Evolutionary conservation across 1,284 basidiomycete species (phyloP).

Genomic region (Puccinia novopanici): DNA sequence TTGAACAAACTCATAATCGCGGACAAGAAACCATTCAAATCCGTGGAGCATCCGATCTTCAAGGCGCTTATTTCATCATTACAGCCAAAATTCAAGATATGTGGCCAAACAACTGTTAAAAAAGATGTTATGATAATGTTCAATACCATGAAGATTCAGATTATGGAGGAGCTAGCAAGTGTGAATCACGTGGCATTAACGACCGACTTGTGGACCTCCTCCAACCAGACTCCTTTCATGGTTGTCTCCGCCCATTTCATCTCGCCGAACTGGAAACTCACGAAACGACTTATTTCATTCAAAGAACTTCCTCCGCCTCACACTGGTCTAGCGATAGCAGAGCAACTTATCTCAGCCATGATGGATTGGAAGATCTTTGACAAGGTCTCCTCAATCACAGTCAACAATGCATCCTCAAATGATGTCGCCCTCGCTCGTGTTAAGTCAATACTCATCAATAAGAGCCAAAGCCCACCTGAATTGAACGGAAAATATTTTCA

Average conservation of each 20-base stretch:
- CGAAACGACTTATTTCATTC: background rate
- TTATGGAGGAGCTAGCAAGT: background rate
- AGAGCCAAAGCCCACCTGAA: background rate
- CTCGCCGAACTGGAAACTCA: background rate
- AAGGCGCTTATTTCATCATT: background rate
- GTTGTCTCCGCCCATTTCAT: background rate
- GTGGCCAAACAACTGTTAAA: background rate
- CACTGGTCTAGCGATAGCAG: background rate
- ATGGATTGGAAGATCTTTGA: background rate
- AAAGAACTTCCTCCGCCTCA: background rate
- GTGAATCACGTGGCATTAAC: background rate
- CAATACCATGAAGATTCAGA: background rate
- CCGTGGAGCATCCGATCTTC: background rate
- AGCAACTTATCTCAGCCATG: background rate
- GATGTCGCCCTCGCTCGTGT: background rate
- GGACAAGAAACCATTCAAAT: background rate
- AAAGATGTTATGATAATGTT: background rate
- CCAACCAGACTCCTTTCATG: background rate
- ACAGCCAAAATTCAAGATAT: background rate
- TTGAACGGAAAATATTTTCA: background rate
- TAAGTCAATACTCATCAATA: background rate
- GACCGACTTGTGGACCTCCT: background rate
- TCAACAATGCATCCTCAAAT: background rate
- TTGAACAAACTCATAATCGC: background rate
- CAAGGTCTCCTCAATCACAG: background rate